Evolutionary conservation across 176 grass and related monocot species (phyloP).

Genomic region (Neostapfia colusana): DNA sequence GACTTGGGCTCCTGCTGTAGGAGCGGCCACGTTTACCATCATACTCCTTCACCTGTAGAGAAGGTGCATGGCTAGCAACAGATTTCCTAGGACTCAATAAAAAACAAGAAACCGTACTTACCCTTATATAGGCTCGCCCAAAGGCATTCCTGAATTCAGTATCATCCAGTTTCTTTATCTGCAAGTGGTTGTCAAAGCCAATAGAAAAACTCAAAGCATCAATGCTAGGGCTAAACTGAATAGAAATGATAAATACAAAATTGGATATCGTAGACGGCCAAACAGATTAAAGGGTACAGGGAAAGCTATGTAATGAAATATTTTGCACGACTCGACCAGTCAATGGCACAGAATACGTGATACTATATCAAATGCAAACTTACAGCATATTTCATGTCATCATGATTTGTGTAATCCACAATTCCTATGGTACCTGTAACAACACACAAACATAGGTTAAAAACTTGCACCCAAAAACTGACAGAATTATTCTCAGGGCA

Average conservation of each 20-base stretch:
- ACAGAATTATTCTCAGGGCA: not conserved
- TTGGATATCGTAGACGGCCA: not conserved
- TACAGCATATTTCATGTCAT: slow-evolving; percentile 99
- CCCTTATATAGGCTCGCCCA: slow-evolving; percentile 84
- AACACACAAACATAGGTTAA: slow-evolving; percentile 27
- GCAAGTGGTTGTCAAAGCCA: slow-evolving; percentile 29
- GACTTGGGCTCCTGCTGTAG: slow-evolving; percentile 60
- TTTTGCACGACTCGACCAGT: not conserved
- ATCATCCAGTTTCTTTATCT: slow-evolving; percentile 96
- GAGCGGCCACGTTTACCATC: slow-evolving; percentile 51
- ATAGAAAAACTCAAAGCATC: slow-evolving; percentile 21
- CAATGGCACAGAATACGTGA: not conserved
- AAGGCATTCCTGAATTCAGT: slow-evolving; percentile 97
- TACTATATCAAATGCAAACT: slow-evolving; percentile 26
- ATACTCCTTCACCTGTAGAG: slow-evolving; percentile 77
- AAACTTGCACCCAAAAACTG: not conserved
- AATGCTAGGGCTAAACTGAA: slow-evolving; percentile 19
- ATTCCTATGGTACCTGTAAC: slow-evolving; percentile 76
- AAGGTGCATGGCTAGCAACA: slow-evolving; percentile 8
- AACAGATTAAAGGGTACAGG: not conserved
- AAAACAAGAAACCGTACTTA: slow-evolving; percentile 34
- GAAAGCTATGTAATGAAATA: not conserved
- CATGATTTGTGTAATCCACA: slow-evolving; percentile 93
- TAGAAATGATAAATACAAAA: not conserved
- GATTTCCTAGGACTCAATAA: not conserved